phyloP scores from a whole-genome alignment of 2,329 filamentous ascomycete genomes.

The Coniella vitis region DNA sequence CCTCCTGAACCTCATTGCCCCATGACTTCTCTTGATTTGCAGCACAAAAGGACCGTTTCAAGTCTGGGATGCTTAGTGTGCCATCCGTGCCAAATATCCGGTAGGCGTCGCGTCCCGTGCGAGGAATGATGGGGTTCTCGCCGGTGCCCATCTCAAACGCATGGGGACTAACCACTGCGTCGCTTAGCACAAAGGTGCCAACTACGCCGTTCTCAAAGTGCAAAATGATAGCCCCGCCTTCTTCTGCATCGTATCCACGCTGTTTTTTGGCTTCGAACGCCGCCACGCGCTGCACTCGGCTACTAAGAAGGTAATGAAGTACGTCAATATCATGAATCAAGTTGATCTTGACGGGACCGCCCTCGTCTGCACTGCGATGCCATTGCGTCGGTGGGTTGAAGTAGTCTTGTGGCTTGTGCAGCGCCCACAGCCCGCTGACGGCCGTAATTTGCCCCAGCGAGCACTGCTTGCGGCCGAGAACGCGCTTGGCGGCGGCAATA shows the following conservation, averaged over 20 bases:
- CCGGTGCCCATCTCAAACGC: slow-evolving; percentile 52
- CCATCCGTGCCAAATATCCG: slow-evolving; percentile 30
- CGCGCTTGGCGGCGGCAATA: slow-evolving; percentile 40
- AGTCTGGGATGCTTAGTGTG: slow-evolving; percentile 17
- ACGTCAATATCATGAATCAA: slow-evolving; percentile 56
- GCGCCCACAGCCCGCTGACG: slow-evolving; percentile 48
- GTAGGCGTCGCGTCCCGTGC: slow-evolving; percentile 38
- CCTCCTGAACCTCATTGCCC: slow-evolving; percentile 1
- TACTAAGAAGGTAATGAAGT: slow-evolving; percentile 48
- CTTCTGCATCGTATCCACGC: slow-evolving; percentile 43
- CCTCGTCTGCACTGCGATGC: slow-evolving; percentile 32
- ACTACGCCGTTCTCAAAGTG: slow-evolving; percentile 47
- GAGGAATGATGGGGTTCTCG: slow-evolving; percentile 48
- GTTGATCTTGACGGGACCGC: slow-evolving; percentile 50
- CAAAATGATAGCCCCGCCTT: slow-evolving; percentile 48
- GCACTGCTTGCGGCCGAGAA: slow-evolving; percentile 27
- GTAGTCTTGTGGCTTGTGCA: slow-evolving; percentile 44
- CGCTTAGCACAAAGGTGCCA: slow-evolving; percentile 49
- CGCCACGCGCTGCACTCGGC: slow-evolving; percentile 39
- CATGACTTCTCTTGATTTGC: slow-evolving; percentile 2
- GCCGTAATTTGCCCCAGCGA: slow-evolving; percentile 42
- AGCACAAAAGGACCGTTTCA: slow-evolving; percentile 10
- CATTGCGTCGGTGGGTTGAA: slow-evolving; percentile 42
- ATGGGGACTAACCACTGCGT: slow-evolving; percentile 43
- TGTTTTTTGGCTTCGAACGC: slow-evolving; percentile 40